Evolutionary conservation across 257 asterid genomes (phyloP).

Genomic region (Ilex aquifolium): DNA sequence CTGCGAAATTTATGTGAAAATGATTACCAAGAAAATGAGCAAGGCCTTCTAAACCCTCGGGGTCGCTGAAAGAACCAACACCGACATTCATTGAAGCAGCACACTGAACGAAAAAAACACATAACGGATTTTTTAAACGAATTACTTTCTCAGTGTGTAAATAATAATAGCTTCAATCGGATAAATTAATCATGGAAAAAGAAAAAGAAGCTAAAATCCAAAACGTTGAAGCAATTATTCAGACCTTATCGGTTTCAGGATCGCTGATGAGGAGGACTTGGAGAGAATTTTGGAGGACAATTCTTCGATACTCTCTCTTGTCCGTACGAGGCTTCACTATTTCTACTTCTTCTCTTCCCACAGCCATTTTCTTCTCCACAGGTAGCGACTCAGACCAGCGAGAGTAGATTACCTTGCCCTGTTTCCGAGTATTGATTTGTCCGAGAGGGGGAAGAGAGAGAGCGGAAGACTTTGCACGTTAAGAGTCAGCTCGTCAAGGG

Average conservation of each 20-base stretch:
- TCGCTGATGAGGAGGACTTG: conserved; percentile 88
- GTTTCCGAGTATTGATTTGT: too few relatives aligned
- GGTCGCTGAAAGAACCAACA: conserved; percentile 93
- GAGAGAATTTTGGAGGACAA: conserved; percentile 66
- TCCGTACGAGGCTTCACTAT: conserved; percentile 84
- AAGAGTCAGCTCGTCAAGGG: too few relatives aligned
- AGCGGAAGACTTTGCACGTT: too few relatives aligned
- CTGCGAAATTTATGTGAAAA: not conserved
- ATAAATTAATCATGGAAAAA: too few relatives aligned
- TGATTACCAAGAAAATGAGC: conserved; percentile 93
- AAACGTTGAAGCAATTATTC: not conserved
- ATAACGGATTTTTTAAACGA: not conserved
- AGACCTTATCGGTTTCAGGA: conserved; percentile 90
- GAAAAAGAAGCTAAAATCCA: too few relatives aligned
- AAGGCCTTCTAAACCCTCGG: conserved; percentile 94
- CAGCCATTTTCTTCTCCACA: conserved; percentile 40
- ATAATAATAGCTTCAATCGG: too few relatives aligned
- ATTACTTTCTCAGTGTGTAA: too few relatives aligned
- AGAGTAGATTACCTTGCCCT: too few relatives aligned
- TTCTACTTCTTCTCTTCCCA: conserved; percentile 36
- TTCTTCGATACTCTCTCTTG: conserved; percentile 64
- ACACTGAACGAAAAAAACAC: conserved; percentile 47
- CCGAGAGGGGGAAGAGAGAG: too few relatives aligned
- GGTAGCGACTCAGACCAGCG: too few relatives aligned
- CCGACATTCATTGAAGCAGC: conserved; percentile 95